phyloP scores from a whole-genome alignment of 352 stramenopile species.

The Globisporangium apiculatum region DNA sequence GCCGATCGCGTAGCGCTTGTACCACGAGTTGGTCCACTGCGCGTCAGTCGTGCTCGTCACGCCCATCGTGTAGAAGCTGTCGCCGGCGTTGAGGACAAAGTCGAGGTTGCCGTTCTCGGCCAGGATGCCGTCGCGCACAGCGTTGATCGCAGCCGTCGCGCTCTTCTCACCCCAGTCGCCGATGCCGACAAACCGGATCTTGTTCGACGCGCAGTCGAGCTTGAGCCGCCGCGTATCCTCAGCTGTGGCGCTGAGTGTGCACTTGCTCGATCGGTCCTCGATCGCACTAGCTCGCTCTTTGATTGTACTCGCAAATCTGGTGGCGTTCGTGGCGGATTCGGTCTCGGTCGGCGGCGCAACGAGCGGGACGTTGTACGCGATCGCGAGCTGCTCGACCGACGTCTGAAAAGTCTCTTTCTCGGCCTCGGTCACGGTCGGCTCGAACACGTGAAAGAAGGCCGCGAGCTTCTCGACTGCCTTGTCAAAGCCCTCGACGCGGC shows the following conservation, averaged over 20 bases:
- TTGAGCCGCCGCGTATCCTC: too few relatives aligned
- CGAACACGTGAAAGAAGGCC: slow-evolving; percentile 9
- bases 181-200: slow-evolving; percentile 25
- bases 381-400: slow-evolving; percentile 18
- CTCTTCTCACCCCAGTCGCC: slow-evolving; percentile 31
- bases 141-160: slow-evolving; percentile 17
- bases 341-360: slow-evolving; percentile 12
- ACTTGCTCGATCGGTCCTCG: too few relatives aligned
- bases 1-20: slow-evolving; percentile 26
- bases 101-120: slow-evolving; percentile 19
- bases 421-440: slow-evolving; percentile 3
- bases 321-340: too few relatives aligned
- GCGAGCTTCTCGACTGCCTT: slow-evolving; percentile 12
- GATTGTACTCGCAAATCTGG: too few relatives aligned
- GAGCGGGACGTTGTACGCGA: slow-evolving; percentile 22
- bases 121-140: slow-evolving; percentile 25
- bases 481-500: slow-evolving; percentile 8
- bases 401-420: slow-evolving; percentile 14
- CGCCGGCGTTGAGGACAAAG: slow-evolving; percentile 29
- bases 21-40: slow-evolving; percentile 24
- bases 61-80: slow-evolving; percentile 42
- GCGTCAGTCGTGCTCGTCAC: slow-evolving; percentile 20
- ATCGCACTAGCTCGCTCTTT: too few relatives aligned
- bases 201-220: too few relatives aligned
- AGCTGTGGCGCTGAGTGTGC: too few relatives aligned